These are phyloP conservation scores for Scleroderma citrinum DNA, from an alignment of 768 basidiomycete genomes.

Conservation along the genomic window DNA sequence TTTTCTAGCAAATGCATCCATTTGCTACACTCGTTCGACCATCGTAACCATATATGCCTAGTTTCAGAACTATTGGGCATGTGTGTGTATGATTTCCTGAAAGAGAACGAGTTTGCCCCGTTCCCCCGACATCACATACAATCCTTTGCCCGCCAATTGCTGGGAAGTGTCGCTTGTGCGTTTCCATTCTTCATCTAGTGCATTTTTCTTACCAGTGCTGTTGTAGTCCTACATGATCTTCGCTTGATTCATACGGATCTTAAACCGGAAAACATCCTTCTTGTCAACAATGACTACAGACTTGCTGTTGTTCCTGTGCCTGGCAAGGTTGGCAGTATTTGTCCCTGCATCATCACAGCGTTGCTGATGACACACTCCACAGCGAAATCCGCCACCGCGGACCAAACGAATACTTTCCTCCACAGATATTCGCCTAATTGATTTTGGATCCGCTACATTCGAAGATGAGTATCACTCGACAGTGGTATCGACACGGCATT, in stretches of 20 bases:
- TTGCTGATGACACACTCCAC: constrained; percentile 11
- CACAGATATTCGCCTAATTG: constrained; percentile 92
- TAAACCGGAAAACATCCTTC: constrained; percentile 97
- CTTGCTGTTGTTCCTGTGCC: constrained; percentile 52
- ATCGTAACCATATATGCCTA: constrained; percentile 94
- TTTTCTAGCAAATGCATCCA: constrained; percentile 91
- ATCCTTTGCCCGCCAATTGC: constrained; percentile 86
- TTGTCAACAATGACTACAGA: constrained; percentile 79
- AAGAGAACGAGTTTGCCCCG: constrained; percentile 94
- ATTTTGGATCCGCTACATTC: constrained; percentile 98
- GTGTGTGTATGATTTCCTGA: constrained; percentile 98
- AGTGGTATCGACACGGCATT: constrained; percentile 96
- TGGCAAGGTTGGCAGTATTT: constrained; percentile 50
- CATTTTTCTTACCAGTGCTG: constrained; percentile 5
- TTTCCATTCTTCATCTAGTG: constrained; percentile 2
- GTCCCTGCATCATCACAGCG: neutral
- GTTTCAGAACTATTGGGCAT: constrained; percentile 94
- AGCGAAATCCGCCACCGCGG: constrained; percentile 64
- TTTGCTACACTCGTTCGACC: constrained; percentile 91
- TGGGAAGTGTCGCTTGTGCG: constrained; percentile 92
- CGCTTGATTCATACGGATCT: constrained; percentile 96
- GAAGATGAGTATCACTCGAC: constrained; percentile 97
- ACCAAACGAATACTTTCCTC: constrained; percentile 74
- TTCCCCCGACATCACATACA: constrained; percentile 97
- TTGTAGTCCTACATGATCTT: constrained; percentile 81